Evolutionary conservation across 1,284 basidiomycete species (phyloP).

Genomic region (Sphagnurus paluster): DNA sequence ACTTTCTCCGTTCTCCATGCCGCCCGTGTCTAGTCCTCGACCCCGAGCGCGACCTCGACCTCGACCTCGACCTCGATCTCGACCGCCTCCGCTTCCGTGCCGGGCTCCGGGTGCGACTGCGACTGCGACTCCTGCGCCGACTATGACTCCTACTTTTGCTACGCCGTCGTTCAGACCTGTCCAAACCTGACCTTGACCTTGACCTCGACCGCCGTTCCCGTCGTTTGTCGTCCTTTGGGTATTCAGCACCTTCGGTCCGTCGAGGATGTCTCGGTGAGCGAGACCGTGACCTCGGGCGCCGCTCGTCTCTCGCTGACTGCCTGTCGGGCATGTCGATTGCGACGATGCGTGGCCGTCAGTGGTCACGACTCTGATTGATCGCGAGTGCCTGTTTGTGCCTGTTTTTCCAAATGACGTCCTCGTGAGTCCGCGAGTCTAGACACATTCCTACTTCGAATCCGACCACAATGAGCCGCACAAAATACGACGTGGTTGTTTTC

Average conservation of each 20-base stretch:
- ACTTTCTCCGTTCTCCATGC: constrained; percentile 10
- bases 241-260: constrained; percentile 4
- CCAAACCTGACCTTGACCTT: neutral
- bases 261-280: constrained; percentile 12
- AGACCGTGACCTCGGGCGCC: constrained; percentile 25
- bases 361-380: no score
- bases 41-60: neutral
- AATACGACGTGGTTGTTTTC: constrained; percentile 57
- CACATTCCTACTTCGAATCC: neutral
- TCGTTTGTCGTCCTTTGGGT: constrained; percentile 2
- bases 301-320: constrained; percentile 13
- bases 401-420: no score
- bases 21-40: constrained; percentile 10
- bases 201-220: constrained; percentile 6
- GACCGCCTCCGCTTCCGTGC: constrained; percentile 20
- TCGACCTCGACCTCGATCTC: constrained; percentile 22
- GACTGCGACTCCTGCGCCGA: constrained; percentile 8
- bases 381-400: neutral
- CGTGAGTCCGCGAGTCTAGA: no score
- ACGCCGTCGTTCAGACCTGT: neutral
- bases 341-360: no score
- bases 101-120: constrained; percentile 16
- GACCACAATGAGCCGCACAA: constrained; percentile 15
- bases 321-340: constrained; percentile 10
- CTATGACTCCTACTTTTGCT: constrained; percentile 1